phyloP scores from a whole-genome alignment of 306 rosid genomes.

The Vigna radiata region DNA sequence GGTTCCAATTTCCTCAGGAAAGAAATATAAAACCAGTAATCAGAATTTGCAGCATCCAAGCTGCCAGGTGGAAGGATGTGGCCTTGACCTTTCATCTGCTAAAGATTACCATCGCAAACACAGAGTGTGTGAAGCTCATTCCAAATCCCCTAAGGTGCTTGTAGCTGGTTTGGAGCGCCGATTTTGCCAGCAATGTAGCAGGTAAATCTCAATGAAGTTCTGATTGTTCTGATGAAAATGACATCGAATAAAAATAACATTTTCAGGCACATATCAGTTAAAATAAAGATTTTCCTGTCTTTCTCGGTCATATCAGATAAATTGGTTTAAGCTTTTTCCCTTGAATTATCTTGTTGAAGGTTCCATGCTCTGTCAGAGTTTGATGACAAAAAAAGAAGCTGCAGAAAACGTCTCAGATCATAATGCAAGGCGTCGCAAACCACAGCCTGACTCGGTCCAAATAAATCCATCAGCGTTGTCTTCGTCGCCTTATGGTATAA shows the following conservation, averaged over 20 bases:
- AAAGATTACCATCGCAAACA: slow-evolving; percentile 94
- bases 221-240: slow-evolving; percentile 27
- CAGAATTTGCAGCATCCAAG: slow-evolving; percentile 50
- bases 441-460: slow-evolving; percentile 61
- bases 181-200: slow-evolving; percentile 98
- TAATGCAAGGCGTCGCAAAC: slow-evolving; percentile 98
- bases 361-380: slow-evolving; percentile 86
- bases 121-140: slow-evolving; percentile 80
- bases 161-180: slow-evolving; percentile 77
- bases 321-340: slow-evolving; percentile 35
- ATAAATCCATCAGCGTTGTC: slow-evolving; percentile 61
- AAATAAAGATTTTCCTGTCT: slow-evolving; percentile 29
- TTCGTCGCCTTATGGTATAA: slow-evolving; percentile 65
- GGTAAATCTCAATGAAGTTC: slow-evolving; percentile 56
- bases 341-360: slow-evolving; percentile 60
- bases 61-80: slow-evolving; percentile 97
- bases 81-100: slow-evolving; percentile 75
- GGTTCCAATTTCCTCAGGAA: slow-evolving; percentile 52
- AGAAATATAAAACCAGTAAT: slow-evolving; percentile 58
- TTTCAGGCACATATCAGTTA: slow-evolving; percentile 6
- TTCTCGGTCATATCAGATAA: slow-evolving; percentile 27
- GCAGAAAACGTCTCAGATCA: slow-evolving; percentile 96
- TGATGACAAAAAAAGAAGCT: slow-evolving; percentile 92
- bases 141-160: slow-evolving; percentile 82
- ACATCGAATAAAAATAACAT: slow-evolving; percentile 12